A percentile compares a stretch with the other conserved stretches of the same genome.
Conservation (phyloP, 768 basidiomycete genomes). For the Holtermanniella nyarrowii region DNA sequence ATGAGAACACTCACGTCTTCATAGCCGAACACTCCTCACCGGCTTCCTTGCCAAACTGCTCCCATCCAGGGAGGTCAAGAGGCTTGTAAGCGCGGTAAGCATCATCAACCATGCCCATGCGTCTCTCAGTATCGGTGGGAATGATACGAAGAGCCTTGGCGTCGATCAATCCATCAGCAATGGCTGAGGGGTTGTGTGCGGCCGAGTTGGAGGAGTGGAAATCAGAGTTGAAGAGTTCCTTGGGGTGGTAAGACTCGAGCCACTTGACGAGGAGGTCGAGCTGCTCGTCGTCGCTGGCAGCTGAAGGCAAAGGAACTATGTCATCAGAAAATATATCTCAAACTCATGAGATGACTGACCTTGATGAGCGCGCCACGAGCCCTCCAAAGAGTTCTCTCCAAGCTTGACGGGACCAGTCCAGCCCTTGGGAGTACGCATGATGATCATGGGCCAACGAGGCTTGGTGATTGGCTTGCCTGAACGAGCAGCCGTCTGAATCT, state of each 20-base stretch:
- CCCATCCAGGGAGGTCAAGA: conserved; percentile 60
- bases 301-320: conserved; percentile 62
- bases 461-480: conserved; percentile 65
- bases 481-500: conserved; percentile 71
- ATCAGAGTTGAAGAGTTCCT: conserved; percentile 53
- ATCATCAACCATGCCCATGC: conserved; percentile 62
- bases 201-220: conserved; percentile 13
- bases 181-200: conserved; percentile 16
- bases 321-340: not conserved
- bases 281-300: conserved; percentile 56
- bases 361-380: conserved; percentile 77
- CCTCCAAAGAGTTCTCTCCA: conserved; percentile 64
- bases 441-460: conserved; percentile 82
- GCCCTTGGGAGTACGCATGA: conserved; percentile 77
- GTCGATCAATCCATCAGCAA: conserved; percentile 29
- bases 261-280: conserved; percentile 57
- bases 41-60: conserved; percentile 47
- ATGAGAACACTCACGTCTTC: conserved; percentile 45
- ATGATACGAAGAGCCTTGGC: conserved; percentile 33
- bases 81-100: conserved; percentile 55
- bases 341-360: conserved; percentile 8
- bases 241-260: conserved; percentile 61
- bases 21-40: conserved; percentile 63
- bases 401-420: conserved; percentile 59
- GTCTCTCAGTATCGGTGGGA: conserved; percentile 23